Base-by-base conservation (phyloP, 2,329 filamentous ascomycete species). In the Lasiodiplodia gonubiensis region DNA sequence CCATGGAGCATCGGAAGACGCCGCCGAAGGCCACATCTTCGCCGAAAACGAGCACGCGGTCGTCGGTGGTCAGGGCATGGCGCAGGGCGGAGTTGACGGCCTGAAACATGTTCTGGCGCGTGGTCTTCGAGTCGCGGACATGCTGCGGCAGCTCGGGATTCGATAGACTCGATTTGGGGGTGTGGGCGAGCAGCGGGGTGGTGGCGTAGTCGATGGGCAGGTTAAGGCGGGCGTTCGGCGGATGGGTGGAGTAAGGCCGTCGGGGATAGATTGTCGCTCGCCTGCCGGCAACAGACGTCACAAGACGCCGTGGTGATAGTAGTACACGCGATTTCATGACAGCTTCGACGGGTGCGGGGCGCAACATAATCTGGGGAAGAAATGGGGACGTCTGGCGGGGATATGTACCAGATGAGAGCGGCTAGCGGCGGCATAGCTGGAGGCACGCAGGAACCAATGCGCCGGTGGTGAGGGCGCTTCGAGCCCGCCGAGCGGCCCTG, bases 1-100 rank as follows among this genome's bases (percentile, higher is more conserved):
- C 92, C 89, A 95, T 94, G 37, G 92, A 94, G 80, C 93, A 97
- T 67, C 95, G 88, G 76, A 99, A 99, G 18, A 99, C 95, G 65
- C 95, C 95, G 51, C 95, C 95, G 73, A 99, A 99, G 16, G 95
- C 92, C 8, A 99, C 93, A 76, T 99, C 95, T 80, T 99, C 95
- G 51, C 95, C 95, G 74, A 99, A 99, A 11, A 99, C 86, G 67
- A 98, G 83, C 25, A 97, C 93, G 21, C 90, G 89, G 70, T 97
- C 92, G 73, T 97, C 94, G 42, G 90, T 88, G 18, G 90, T 88
- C 33, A 99, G 85, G 27, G 94, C 92, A 68, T 90, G 92, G 25
- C 91, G 88, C 25, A 99, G 85, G 12, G 94, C 94, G 71, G 94
- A 89, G 77, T 98, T 98, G 83, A 99, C 89, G 61, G 95, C 90